These are phyloP conservation scores for Tolypocladium inflatum DNA, from an alignment of 2,329 filamentous ascomycete species.

Conservation along the genomic window DNA sequence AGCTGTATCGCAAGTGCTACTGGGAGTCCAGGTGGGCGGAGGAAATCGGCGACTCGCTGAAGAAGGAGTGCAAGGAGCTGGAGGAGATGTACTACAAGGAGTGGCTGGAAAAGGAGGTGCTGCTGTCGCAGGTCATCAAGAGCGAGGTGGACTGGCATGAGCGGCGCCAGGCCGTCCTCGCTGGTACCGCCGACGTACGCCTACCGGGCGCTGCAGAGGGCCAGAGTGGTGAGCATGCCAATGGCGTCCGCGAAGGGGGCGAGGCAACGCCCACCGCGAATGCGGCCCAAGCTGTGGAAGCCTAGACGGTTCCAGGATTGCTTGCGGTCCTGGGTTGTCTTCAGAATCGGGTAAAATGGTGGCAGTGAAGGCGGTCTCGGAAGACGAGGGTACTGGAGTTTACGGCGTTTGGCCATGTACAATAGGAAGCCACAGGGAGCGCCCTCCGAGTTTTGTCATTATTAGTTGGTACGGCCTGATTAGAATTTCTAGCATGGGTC, in stretches of 20 bases:
- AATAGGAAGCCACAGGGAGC: not conserved
- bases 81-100: slow-evolving; percentile 60
- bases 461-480: not conserved
- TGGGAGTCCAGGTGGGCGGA: slow-evolving; percentile 66
- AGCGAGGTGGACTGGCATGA: slow-evolving; percentile 58
- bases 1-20: slow-evolving; percentile 59
- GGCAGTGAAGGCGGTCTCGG: not conserved
- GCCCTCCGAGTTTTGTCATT: not conserved
- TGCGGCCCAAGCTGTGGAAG: slow-evolving; percentile 1
- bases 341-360: not conserved
- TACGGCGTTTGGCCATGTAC: not conserved
- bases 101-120: slow-evolving; percentile 71
- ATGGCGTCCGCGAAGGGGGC: slow-evolving; percentile 9
- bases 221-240: slow-evolving; percentile 13
- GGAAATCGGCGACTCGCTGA: slow-evolving; percentile 54
- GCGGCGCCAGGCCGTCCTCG: slow-evolving; percentile 45
- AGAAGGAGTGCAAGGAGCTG: slow-evolving; percentile 53
- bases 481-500: not conserved
- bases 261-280: slow-evolving; percentile 1
- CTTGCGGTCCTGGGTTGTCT: not conserved
- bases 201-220: slow-evolving; percentile 23
- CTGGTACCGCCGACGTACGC: slow-evolving; percentile 35
- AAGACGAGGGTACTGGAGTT: not conserved
- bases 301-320: not conserved
- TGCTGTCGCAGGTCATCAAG: slow-evolving; percentile 63